Percentiles rank a stretch among this genome's conserved stretches.
phyloP scores from a whole-genome alignment of 169 alveolate species.

The Prorocentrum cordatum region DNA sequence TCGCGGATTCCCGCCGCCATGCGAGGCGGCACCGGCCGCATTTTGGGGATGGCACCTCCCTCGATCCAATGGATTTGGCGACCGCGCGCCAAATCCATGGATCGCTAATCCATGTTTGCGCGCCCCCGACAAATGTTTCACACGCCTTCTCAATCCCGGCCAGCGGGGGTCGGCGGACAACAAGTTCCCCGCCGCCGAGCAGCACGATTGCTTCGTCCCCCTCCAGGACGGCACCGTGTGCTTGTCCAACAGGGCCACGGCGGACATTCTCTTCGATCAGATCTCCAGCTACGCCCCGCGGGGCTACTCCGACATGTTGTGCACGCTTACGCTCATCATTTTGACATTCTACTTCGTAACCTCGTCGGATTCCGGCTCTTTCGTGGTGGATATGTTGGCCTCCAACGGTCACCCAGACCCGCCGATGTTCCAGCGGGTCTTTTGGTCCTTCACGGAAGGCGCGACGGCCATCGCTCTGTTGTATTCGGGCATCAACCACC shows the following conservation, averaged over 20 bases:
- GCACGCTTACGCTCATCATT: background rate
- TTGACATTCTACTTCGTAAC: constrained; percentile 2
- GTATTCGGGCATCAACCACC: background rate
- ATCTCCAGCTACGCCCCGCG: background rate
- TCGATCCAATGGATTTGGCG: too few species aligned
- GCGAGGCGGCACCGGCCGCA: too few species aligned
- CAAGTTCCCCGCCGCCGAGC: too few species aligned
- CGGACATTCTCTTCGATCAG: background rate
- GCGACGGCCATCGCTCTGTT: constrained; percentile 6
- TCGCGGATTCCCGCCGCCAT: too few species aligned
- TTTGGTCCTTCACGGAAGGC: constrained; percentile 29
- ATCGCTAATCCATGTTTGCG: too few species aligned
- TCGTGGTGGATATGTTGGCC: constrained; percentile 14
- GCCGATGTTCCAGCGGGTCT: constrained; percentile 12
- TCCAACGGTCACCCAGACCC: constrained; percentile 34
- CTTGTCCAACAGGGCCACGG: background rate
- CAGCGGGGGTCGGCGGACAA: too few species aligned
- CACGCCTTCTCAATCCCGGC: too few species aligned
- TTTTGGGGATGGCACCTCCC: too few species aligned
- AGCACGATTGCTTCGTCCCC: too few species aligned
- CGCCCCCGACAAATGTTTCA: too few species aligned
- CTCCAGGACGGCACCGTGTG: background rate
- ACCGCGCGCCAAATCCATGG: too few species aligned
- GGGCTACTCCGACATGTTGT: background rate
- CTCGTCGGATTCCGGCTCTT: constrained; percentile 13